Evolutionary conservation across 129 eudicot species (phyloP), one percentile per base, ranked within the genome.

Genomic region (Flaveria linearis): DNA sequence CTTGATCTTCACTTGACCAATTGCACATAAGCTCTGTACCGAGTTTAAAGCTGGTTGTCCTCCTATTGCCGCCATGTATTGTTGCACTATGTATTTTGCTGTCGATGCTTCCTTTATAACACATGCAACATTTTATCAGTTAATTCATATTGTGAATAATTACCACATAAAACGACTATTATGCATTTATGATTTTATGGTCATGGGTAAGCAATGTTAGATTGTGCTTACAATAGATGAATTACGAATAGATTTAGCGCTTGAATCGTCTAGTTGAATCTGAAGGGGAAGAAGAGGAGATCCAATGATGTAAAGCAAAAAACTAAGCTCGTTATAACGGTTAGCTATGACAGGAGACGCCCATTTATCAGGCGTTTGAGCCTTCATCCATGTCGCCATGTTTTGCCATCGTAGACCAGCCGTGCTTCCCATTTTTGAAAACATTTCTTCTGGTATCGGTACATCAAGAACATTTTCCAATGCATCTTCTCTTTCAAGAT

Each of bases 371-470:
- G 75, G 18, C 1, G 96, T 88, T 61, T 94, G 98, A 30, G 93
- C 97, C 74, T 84, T 94, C 98, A 94, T 91, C 98, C 98, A 91
- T 9, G 93, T 82, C 2, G 97, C 86, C 97, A 91, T 87, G 70
- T 91, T 91, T 72, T 91, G 96, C 94, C 99, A 95, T 49, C 97
- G 78, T 23, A 87, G 77, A n/a, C 88, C 89, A 5, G 71, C 79
- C 13, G 68, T 92, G 58, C 50, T 89, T 23, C 98, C 98, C 90
- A 92, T 76, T 68, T 78, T 78, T 7, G 84, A 75, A 74, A 92
- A 90, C 92, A 92, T 88, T 65, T 90, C 96, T 71, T 92, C 96
- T 2, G 98, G 96, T 23, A 92, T 86, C 0, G 98, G 98, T 49
- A 92, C 90, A 78, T 92, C 98, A 11, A 92, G 85, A 47, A 92